A percentile compares a stretch with the other conserved stretches of the same genome.
phyloP scores from a whole-genome alignment of 2,329 filamentous ascomycete species.

The Talaromyces sp. region DNA sequence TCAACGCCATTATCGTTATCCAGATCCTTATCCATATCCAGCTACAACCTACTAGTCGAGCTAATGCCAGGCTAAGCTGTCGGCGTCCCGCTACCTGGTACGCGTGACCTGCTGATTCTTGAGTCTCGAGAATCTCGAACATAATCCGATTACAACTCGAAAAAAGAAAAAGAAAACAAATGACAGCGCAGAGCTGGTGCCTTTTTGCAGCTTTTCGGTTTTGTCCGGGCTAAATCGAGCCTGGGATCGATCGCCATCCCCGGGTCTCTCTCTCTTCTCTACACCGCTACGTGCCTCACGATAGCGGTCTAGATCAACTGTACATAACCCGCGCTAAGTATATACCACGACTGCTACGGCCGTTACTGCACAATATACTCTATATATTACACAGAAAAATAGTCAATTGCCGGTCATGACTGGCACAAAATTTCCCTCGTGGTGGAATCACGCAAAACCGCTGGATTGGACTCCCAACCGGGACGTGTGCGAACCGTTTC shows the following conservation, averaged over 20 bases:
- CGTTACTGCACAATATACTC: not conserved
- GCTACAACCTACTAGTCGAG: not conserved
- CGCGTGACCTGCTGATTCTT: conserved; percentile 12
- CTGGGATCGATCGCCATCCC: not conserved
- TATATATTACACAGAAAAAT: not conserved
- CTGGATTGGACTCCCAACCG: conserved; percentile 2
- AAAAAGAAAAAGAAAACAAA: not conserved
- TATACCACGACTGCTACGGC: not conserved
- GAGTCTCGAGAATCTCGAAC: not conserved
- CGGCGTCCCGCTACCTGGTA: conserved; percentile 2
- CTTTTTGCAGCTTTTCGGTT: conserved; percentile 1
- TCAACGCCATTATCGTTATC: not conserved
- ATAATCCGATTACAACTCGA: not conserved
- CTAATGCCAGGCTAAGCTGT: conserved; percentile 9
- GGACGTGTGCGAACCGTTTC: conserved; percentile 9
- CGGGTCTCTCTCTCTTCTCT: too few species aligned
- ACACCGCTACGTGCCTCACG: not conserved
- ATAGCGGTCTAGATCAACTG: not conserved
- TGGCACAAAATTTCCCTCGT: not conserved
- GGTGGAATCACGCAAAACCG: conserved; percentile 3
- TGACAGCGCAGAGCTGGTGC: conserved; percentile 8
- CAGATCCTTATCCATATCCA: not conserved
- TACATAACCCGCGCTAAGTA: not conserved
- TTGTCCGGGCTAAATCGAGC: conserved; percentile 5
- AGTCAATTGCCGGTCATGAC: not conserved